Evolutionary conservation across 169 alveolate species (phyloP).

Genomic region (Plasmodium malariae): DNA sequence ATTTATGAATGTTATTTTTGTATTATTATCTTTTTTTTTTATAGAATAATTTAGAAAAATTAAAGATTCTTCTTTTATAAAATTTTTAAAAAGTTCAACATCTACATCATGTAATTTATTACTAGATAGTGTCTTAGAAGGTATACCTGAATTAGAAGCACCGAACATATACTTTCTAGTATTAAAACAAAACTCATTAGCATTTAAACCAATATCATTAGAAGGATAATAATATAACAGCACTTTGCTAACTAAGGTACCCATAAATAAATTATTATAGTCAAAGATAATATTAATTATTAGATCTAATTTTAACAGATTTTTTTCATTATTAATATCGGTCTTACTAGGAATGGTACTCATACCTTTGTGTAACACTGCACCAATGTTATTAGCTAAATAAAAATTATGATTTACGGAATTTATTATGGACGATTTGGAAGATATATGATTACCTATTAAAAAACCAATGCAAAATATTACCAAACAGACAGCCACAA

Average conservation of each 20-base stretch:
- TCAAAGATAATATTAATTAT: slow-evolving; percentile 70
- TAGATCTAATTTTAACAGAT: slow-evolving; percentile 14
- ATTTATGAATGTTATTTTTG: slow-evolving; percentile 38
- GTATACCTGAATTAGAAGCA: background rate
- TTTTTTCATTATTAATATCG: background rate
- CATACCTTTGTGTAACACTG: slow-evolving; percentile 11
- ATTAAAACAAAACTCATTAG: slow-evolving; percentile 34
- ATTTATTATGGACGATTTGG: slow-evolving; percentile 52
- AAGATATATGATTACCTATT: slow-evolving; percentile 70
- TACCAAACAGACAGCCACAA: slow-evolving; percentile 54
- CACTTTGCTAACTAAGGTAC: slow-evolving; percentile 43
- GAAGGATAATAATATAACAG: slow-evolving; percentile 63
- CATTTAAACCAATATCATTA: slow-evolving; percentile 34
- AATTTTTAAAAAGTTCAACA: slow-evolving; percentile 11
- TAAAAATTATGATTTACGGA: slow-evolving; percentile 41
- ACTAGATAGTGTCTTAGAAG: background rate
- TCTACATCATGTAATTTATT: background rate
- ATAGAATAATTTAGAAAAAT: slow-evolving; percentile 65
- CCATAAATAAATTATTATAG: slow-evolving; percentile 70
- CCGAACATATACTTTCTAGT: background rate
- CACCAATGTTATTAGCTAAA: slow-evolving; percentile 32
- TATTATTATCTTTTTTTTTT: slow-evolving; percentile 13
- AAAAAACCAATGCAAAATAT: slow-evolving; percentile 62
- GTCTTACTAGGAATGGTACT: background rate
- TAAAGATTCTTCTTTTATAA: slow-evolving; percentile 57